Conservation (phyloP, 2,329 filamentous ascomycete species). For the Paecilomyces sp. region DNA sequence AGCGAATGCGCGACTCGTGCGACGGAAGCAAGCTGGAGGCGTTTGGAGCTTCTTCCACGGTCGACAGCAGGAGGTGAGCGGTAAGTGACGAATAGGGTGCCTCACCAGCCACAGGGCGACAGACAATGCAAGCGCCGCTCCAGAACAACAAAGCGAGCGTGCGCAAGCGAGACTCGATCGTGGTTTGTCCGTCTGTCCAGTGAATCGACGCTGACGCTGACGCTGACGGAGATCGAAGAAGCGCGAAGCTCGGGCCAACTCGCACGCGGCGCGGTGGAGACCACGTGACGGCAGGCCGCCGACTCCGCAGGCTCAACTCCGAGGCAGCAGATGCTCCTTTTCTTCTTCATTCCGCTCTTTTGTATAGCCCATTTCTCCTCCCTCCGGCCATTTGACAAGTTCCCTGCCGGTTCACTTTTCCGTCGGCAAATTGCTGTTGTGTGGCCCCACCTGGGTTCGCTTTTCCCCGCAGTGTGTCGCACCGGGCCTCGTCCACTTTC, state of each 20-base stretch:
- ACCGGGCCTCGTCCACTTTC: neutral
- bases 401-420: neutral
- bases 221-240: neutral
- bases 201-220: neutral
- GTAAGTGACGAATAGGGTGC: neutral
- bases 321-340: neutral
- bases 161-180: no score
- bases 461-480: neutral
- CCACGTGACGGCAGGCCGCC: neutral
- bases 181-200: no score
- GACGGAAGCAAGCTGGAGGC: neutral
- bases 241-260: neutral
- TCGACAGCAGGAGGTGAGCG: neutral
- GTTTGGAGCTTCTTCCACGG: neutral
- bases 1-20: neutral
- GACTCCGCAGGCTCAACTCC: neutral
- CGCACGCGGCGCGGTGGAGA: neutral
- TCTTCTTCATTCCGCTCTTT: neutral
- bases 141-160: neutral
- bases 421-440: neutral
- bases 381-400: neutral
- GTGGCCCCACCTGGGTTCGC: neutral
- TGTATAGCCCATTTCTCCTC: neutral
- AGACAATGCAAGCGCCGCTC: neutral
- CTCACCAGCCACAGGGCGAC: neutral